Evolutionary conservation across 2,329 filamentous ascomycete genomes (phyloP), one percentile per base, ranked within the genome.

Genomic region (Phaeosphaeriaceae sp.): DNA sequence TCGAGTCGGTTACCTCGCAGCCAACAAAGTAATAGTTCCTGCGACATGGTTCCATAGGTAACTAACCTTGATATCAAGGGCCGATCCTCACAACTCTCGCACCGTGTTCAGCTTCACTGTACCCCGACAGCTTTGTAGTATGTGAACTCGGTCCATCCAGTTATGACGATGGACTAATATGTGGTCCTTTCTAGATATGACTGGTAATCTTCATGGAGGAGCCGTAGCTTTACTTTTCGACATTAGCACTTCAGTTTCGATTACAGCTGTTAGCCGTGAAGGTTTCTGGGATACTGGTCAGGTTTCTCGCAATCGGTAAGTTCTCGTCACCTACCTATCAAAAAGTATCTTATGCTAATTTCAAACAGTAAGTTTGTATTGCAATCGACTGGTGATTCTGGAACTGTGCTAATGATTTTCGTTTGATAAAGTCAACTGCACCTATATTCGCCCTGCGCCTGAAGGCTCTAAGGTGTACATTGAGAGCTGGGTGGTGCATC

Each of bases 211-310:
- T 54, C 81, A 84, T 59, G 81, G 81, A 16, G 81, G 81, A 6
- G 80, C 79, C 2, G 79, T 80, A 2, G 77, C 79, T 0, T 68
- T 81, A 4, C 79, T 83, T 35, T 82, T 82, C 50, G 83, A 86
- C 59, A 79, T 84, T 67, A 75, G 77, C 46, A 80, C 78, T 1
- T 76, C 72, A 6, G 63, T 76, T 6, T 68, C 75, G 5, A 64
- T 77, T 13, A 58, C 52, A 5, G 62, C 68, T 3, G 58, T 62
- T 15, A 58, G 64, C 4, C 54, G 50, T n/a, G 61, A 70, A 2
- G 70, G 67, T 1, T 75, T 74, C 40, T 80, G 77, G 76, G 66
- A 78, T 37, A 63, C 67, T n/a, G 76, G 69, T 2, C 74, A 77
- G 38, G 77, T 80, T 28, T 60, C 58, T 34, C 61, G 63, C 15